Base-by-base conservation (phyloP, 495 filamentous ascomycete species). In the Neurospora pannonica region DNA sequence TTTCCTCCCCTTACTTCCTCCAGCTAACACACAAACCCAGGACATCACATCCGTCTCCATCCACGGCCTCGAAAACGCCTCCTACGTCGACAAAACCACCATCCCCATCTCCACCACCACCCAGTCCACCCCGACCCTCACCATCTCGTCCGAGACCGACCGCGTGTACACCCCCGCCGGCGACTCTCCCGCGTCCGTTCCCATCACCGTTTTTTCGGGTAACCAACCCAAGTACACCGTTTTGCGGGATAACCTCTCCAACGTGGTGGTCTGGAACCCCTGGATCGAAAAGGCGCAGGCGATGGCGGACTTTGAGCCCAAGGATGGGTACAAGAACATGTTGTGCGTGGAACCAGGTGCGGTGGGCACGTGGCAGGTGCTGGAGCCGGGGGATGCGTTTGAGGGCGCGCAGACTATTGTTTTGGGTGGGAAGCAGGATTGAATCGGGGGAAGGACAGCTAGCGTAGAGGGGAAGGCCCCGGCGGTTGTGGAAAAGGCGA, bases 201-300 rank as follows among this genome's bases (percentile, higher is more conserved):
- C 84, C 72, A 78, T 93, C 37, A 81, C 86, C 2, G 89, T 97
- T 5, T 42, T 42, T 17, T 0, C 0, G 17, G 40, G 40, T 19
- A 17, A 42, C 5, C 40, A 42, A 19, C 40, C 90, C 70, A 82
- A 87, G 38, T 97, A 91, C 83, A 89, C 88, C 28, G 85, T 98
- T 38, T 87, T 89, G 21, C 88, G 97, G 48, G 92, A 97, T 82
- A 94, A 91, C 77, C 84, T 99, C 72, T 84, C 84, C 72, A 93
- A 98, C 71, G 91, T 94, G 39, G 95, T 97, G 3, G 93, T 99
- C 3, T 99, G 97, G 97, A 99, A 99, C 81, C 97, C 97, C 5
- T 98, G 96, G 94, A 86, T 86, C 38, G 92, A 93, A 72, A 95
- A 95, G 82, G 91, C 92, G 9, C 87, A 87, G 76, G 87, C 87